Evolutionary conservation across 2,329 filamentous ascomycete species (phyloP), one percentile per base, ranked within the genome.

Genomic region (Talaromyces sp.): DNA sequence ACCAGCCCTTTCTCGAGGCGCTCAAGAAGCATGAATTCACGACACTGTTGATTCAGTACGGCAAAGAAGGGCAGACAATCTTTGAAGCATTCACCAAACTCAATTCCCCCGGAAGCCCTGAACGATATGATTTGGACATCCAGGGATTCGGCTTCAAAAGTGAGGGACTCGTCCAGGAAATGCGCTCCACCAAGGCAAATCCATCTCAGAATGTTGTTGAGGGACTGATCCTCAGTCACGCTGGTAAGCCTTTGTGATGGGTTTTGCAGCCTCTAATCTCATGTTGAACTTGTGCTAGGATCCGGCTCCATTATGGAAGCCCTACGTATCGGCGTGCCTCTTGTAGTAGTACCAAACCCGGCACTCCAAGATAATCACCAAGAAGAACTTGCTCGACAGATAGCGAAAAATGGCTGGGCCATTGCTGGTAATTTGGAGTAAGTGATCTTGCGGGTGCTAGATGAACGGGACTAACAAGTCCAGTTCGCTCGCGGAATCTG

Each of bases 261-360:
- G n/a, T 16, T 8, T 11, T 11, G 11, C 39, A 21, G 37, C 18
- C 14, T 25, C 23, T 23, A 23, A 23, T 37, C 57, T 56, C 42
- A 60, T 31, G 18, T 40, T 54, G 37, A 35, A 39, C 23, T n/a
- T 28, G 16, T 31, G 16, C 5, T 58, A 96, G 93, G 93, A 16
- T 93, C 93, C 12, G 95, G 95, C 8, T 92, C 91, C 2, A 92
- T 98, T 31, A 82, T 98, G 0, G 92, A 93, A 73, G 91, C 88
- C 0, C 84, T 96, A 66, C 86, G 90, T 48, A 80, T 90, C 59
- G 84, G 86, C 14, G 80, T 92, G 0, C 88, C 91, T 2, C 80
- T 98, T n/a, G 84, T 99, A 57, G 91, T 96, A 0, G 92, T 99
- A 2, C 90, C 93, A 2, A 99, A 99, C 74, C 83, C 86, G 1